Evolutionary conservation across 208 protist species (phyloP).

Genomic region (Balamuthia mandrillaris): DNA sequence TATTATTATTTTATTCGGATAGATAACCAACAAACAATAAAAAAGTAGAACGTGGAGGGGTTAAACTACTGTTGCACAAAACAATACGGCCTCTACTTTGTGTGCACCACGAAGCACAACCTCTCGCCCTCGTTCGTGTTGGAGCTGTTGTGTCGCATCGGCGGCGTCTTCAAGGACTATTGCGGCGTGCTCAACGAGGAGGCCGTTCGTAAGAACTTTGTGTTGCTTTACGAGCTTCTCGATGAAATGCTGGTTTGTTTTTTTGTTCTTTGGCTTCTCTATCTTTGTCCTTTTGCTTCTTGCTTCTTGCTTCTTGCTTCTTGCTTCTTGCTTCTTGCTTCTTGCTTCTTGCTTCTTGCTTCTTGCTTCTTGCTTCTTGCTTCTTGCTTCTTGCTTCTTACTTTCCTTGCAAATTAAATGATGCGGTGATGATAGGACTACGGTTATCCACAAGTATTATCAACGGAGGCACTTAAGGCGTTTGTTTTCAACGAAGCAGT

Average conservation of each 20-base stretch:
- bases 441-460: constrained; percentile 78
- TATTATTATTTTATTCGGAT: background rate
- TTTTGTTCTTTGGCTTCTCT: background rate
- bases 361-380: too few species aligned
- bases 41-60: constrained; percentile 67
- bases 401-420: background rate
- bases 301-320: background rate
- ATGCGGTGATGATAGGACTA: constrained; percentile 59
- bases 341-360: too few species aligned
- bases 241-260: constrained; percentile 77
- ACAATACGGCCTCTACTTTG: constrained; percentile 76
- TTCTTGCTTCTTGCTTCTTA: background rate
- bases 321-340: too few species aligned
- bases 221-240: constrained; percentile 86
- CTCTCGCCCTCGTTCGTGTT: constrained; percentile 71
- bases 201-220: constrained; percentile 79
- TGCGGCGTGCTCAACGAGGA: constrained; percentile 82
- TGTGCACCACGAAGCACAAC: constrained; percentile 77
- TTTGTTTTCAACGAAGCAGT: constrained; percentile 78
- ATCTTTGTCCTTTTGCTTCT: background rate
- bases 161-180: constrained; percentile 81
- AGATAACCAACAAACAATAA: background rate
- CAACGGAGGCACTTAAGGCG: constrained; percentile 76
- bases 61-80: constrained; percentile 79
- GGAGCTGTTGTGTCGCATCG: constrained; percentile 75